Percentiles rank a stretch among this genome's conserved stretches.
phyloP scores from a whole-genome alignment of 2,329 filamentous ascomycete species.

The Cercospora sesami region DNA sequence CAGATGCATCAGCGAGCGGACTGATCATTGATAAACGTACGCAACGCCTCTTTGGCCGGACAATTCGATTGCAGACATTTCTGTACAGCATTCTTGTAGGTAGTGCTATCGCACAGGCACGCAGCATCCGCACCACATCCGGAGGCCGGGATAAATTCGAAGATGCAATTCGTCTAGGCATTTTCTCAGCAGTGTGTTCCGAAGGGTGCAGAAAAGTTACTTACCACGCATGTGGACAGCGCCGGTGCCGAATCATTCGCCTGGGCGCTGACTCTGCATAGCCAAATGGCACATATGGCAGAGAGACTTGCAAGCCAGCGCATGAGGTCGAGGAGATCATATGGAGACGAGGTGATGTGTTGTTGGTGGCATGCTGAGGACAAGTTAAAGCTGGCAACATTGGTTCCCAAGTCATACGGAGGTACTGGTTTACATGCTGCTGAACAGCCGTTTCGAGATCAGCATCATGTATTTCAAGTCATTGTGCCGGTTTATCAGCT shows the following conservation, averaged over 20 bases:
- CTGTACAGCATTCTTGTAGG: slow-evolving; percentile 1
- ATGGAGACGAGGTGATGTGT: neutral
- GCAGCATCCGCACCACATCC: slow-evolving; percentile 21
- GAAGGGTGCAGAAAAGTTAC: neutral
- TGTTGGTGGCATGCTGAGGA: neutral
- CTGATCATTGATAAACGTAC: neutral
- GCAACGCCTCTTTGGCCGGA: slow-evolving; percentile 11
- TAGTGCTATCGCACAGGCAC: slow-evolving; percentile 3
- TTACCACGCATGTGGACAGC: slow-evolving; percentile 11
- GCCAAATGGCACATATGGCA: neutral
- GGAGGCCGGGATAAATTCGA: slow-evolving; percentile 9
- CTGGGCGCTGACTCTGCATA: neutral
- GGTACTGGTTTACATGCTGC: neutral
- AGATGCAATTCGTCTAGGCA: slow-evolving; percentile 10
- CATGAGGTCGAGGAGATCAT: neutral
- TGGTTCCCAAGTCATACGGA: neutral
- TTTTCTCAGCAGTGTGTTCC: neutral
- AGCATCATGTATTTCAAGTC: neutral
- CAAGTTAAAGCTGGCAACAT: neutral
- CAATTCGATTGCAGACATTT: slow-evolving; percentile 16
- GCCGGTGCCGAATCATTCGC: neutral
- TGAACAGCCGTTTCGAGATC: neutral
- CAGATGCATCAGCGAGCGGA: neutral
- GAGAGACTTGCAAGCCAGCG: neutral
- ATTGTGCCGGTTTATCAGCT: neutral